These are phyloP conservation scores for Mycena filopes DNA, from an alignment of 768 basidiomycete species.

Conservation along the genomic window DNA sequence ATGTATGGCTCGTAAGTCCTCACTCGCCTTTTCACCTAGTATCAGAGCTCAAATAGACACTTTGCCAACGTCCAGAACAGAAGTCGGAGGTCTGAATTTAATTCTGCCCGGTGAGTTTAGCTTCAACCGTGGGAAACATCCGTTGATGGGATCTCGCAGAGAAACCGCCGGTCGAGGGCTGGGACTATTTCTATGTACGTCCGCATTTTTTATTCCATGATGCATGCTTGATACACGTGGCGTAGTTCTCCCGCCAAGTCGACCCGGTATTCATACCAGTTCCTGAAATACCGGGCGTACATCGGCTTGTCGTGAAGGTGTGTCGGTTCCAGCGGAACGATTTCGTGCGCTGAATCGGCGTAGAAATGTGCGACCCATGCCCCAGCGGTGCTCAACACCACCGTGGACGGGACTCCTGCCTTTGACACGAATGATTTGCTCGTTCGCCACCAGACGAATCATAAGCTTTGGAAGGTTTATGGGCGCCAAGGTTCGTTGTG, in stretches of 20 bases:
- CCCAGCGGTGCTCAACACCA: conserved; percentile 41
- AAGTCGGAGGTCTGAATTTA: conserved; percentile 4
- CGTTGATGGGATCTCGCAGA: background rate
- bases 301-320: conserved; percentile 4
- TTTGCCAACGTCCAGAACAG: conserved; percentile 5
- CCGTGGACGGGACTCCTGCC: conserved; percentile 49
- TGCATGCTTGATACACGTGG: background rate
- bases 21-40: too few species aligned
- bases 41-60: too few species aligned
- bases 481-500: conserved; percentile 36
- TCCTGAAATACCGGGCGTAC: background rate
- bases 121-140: background rate
- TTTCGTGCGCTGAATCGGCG: background rate
- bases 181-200: conserved; percentile 9
- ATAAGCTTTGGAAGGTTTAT: conserved; percentile 47
- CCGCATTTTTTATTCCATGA: background rate
- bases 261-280: conserved; percentile 3
- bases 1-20: conserved; percentile 18
- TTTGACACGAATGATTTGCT: conserved; percentile 55
- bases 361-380: conserved; percentile 18
- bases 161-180: conserved; percentile 3
- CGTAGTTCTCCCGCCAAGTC: conserved; percentile 5
- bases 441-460: conserved; percentile 50
- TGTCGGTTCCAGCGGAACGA: background rate
- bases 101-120: conserved; percentile 24